Evolutionary conservation across 2,329 filamentous ascomycete species (phyloP), one percentile per base, ranked within the genome.

Genomic region (Alternaria longipes): DNA sequence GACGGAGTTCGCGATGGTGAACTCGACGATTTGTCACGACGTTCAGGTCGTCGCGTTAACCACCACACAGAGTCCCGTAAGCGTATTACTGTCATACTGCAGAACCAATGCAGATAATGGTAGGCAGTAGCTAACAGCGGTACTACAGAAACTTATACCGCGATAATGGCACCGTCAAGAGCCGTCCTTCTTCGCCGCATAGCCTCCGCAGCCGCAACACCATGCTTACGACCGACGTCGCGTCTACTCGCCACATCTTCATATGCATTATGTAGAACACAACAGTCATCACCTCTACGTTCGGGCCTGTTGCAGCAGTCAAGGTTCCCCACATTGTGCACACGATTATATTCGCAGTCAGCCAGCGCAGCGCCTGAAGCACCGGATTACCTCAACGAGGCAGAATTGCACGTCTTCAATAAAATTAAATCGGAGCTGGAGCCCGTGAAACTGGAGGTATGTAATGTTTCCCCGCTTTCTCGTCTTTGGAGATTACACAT

Each of bases 331-430:
- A 57, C 63, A 62, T 45, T 36, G 20, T 44, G 53, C 49, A 59
- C 28, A 12, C 56, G 71, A 59, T 45, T 64, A 52, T 78, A 76
- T 60, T 76, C 74, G 46, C 67, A 71, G 56, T 56, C 64, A 44
- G 62, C 68, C 34, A 61, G 58, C 55, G 42, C 56, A 11, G 26
- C 62, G 45, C 72, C 69, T 46, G 72, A 82, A 67, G 73, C 83
- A 22, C 83, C 83, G 28, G 81, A 83, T 62, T 82, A 82, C 70
- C 78, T 84, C 18, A 78, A 79, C 49, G 81, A 82, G 57, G 74
- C 72, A 59, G 83, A 85, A 66, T 74, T 80, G 54, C 76, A 80
- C 63, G 74, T 85, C 40, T 85, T 84, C 74, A 76, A 81, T 47
- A 81, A 82, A 61, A 74, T 84, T 20, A 80, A 78, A 66, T 70